Base-by-base conservation (phyloP, 805 yeast species). In the Helenozyma rhizophorensis region DNA sequence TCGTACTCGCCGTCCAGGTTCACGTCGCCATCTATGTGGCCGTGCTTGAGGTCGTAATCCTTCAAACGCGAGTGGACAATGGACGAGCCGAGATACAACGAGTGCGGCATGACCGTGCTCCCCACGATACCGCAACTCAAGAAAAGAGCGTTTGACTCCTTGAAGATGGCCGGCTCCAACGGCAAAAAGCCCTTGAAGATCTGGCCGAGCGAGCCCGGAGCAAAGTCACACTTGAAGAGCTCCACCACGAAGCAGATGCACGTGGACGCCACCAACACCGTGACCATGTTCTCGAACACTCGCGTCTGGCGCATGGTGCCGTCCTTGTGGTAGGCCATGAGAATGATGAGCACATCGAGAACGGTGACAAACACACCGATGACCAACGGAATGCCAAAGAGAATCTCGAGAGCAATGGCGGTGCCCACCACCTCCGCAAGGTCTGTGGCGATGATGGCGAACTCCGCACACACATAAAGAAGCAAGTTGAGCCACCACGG, bases 371-470 rank as follows among this genome's bases (percentile, higher is more conserved):
- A 42, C 3, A 88, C 94, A 33, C 97, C 97, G 24, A 70, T 57
- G 1, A 78, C 53, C 36, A 88, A 64, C 1, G 96, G 95, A 9
- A 88, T 75, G 2, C 72, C 68, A 48, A 88, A 80, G 17, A 88
- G 56, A 38, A 88, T 85, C 45, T 85, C 79, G 32, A 88, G 65
- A 0, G 95, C 78, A 29, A 88, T 84, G 9, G 96, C 96, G 3
- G 95, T 83, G 2, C 97, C 97, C 6, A 88, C 90, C 9, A 88
- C 96, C 56, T 88, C 97, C 1, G 96, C 96, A 48, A 88, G 62
- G 54, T 88, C 97, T 0, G 97, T 88, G 8, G 95, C 95, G 22
- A 88, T 80, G 40, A 88, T 88, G 2, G 96, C 95, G 15, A 85
- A 47, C 49, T 88, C 96, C 0, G 96, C 87, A 46, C 83, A 70